phyloP scores from a whole-genome alignment of 495 filamentous ascomycete genomes.

The Viridothelium virens region DNA sequence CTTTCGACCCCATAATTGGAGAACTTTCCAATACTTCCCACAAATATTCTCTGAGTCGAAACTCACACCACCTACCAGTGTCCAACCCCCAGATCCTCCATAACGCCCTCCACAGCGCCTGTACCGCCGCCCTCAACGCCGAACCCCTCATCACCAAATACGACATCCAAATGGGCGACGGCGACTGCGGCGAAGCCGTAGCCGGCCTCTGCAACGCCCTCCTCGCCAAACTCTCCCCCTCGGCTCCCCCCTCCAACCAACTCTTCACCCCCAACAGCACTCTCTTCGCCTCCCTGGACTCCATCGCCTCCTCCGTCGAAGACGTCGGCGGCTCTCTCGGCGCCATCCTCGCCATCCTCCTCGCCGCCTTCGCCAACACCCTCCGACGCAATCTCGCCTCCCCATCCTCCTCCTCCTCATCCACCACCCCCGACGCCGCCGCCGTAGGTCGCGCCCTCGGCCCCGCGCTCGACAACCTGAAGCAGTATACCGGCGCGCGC shows the following conservation, averaged over 20 bases:
- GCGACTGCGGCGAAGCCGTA: slow-evolving; percentile 56
- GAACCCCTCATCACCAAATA: slow-evolving; percentile 54
- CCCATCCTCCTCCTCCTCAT: background rate
- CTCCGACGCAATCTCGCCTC: slow-evolving; percentile 30
- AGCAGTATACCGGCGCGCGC: slow-evolving; percentile 32
- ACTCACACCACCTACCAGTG: background rate
- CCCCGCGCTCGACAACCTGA: slow-evolving; percentile 39
- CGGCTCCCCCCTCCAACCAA: no score
- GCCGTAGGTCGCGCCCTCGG: slow-evolving; percentile 19
- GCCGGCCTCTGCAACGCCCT: slow-evolving; percentile 38
- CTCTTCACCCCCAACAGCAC: slow-evolving; percentile 32
- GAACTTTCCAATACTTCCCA: background rate
- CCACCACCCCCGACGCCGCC: background rate
- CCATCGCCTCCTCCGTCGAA: slow-evolving; percentile 50
- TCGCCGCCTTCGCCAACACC: slow-evolving; percentile 48
- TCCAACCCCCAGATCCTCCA: slow-evolving; percentile 31
- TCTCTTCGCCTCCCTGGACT: slow-evolving; percentile 45
- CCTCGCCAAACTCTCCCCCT: slow-evolving; percentile 22
- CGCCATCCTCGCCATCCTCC: slow-evolving; percentile 53
- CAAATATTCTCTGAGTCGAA: background rate
- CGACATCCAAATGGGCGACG: slow-evolving; percentile 59
- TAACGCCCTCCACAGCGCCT: slow-evolving; percentile 45
- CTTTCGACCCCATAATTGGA: background rate
- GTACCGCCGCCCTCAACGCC: slow-evolving; percentile 43
- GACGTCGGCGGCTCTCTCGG: slow-evolving; percentile 56